A percentile compares a stretch with the other conserved stretches of the same genome.
Conservation (phyloP, 768 basidiomycete genomes). For the Kwoniella bestiolae region DNA sequence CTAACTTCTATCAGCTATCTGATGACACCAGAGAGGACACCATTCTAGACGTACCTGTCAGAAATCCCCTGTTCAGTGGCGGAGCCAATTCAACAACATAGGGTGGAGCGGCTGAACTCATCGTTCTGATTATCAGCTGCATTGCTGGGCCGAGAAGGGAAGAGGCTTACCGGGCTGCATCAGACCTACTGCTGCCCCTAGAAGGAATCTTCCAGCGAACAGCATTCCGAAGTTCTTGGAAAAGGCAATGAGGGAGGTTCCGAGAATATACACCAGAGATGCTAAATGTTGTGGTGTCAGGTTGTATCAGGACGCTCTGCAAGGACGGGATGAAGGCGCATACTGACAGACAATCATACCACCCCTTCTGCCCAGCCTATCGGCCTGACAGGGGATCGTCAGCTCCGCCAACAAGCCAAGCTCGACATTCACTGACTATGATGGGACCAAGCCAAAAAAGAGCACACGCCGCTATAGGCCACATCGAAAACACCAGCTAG, state of each 20-base stretch:
- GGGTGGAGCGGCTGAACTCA: constrained; percentile 29
- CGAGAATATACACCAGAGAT: constrained; percentile 27
- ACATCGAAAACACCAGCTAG: constrained; percentile 44
- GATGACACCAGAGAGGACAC: constrained; percentile 9
- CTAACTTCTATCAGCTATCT: no score
- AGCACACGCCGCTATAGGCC: constrained; percentile 40
- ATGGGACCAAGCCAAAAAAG: constrained; percentile 46
- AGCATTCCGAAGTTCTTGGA: constrained; percentile 38
- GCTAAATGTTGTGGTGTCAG: no score
- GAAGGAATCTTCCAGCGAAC: constrained; percentile 33
- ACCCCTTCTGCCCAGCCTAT: constrained; percentile 34
- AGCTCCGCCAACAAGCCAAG: background rate
- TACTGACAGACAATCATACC: constrained; percentile 36
- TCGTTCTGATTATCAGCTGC: background rate
- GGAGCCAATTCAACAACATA: constrained; percentile 40
- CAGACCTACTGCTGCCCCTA: constrained; percentile 36
- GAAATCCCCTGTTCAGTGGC: constrained; percentile 29
- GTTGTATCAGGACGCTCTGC: no score
- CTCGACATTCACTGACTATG: constrained; percentile 18
- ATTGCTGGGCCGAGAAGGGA: background rate
- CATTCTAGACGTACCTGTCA: constrained; percentile 15
- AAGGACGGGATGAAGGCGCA: no score
- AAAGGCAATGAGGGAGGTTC: constrained; percentile 32
- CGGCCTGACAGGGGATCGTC: constrained; percentile 17
- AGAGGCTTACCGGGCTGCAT: constrained; percentile 31